A percentile compares a stretch with the other conserved stretches of the same genome.
phyloP scores from a whole-genome alignment of 139 green algal genomes.

The Chlamydomonas asymmetrica region DNA sequence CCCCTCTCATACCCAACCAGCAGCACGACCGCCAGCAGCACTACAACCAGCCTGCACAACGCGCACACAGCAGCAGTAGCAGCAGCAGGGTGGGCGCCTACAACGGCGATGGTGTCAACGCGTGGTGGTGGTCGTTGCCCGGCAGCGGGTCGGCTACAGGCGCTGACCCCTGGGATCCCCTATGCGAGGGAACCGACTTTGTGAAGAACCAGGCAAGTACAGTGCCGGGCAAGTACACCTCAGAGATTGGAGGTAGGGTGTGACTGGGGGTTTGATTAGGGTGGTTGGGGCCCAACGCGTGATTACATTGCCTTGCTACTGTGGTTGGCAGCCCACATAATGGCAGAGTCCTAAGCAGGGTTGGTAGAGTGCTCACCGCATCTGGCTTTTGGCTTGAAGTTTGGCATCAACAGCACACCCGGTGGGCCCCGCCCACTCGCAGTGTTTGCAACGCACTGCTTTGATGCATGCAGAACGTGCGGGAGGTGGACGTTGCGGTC shows the following conservation, averaged over 20 bases:
- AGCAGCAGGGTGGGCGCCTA: background rate
- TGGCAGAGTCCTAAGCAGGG: no score
- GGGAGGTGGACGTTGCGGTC: constrained; percentile 11
- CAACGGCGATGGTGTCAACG: background rate
- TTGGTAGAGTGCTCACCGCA: background rate
- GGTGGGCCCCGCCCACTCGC: background rate
- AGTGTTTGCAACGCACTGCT: background rate
- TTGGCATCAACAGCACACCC: background rate
- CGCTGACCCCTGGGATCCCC: constrained; percentile 4
- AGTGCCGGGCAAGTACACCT: background rate
- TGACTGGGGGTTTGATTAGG: background rate
- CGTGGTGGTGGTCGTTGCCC: background rate
- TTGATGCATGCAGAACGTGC: constrained; percentile 3
- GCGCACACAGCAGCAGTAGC: background rate
- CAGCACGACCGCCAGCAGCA: background rate
- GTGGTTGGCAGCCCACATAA: no score
- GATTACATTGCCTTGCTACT: background rate
- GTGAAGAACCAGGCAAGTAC: constrained; percentile 1
- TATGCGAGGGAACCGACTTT: constrained; percentile 22
- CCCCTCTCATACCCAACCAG: background rate
- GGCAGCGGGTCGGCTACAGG: constrained; percentile 5
- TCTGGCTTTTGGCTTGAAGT: background rate
- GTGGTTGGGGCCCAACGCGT: background rate
- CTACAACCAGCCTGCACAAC: background rate
- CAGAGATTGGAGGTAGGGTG: background rate